Evolutionary conservation across 2,329 filamentous ascomycete species (phyloP).

Genomic region (Ceratocystis cubensis): DNA sequence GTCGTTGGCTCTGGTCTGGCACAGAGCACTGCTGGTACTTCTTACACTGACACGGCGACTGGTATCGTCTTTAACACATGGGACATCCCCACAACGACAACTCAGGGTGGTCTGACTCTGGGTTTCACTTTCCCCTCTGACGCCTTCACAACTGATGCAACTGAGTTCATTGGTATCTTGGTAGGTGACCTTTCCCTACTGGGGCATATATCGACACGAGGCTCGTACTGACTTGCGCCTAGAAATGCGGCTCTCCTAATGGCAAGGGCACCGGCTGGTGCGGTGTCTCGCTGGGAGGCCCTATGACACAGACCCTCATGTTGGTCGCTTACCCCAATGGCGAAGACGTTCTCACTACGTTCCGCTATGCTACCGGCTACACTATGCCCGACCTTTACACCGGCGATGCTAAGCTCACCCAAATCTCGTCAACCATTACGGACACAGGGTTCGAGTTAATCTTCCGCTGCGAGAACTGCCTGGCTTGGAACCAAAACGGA

Average conservation of each 20-base stretch:
- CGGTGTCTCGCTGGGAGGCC: conserved; percentile 42
- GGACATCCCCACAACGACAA: conserved; percentile 6
- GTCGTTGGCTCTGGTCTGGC: conserved; percentile 13
- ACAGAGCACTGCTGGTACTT: conserved; percentile 13
- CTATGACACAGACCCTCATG: conserved; percentile 47
- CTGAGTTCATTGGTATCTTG: conserved; percentile 48
- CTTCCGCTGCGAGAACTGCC: conserved; percentile 25
- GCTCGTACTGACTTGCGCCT: conserved; percentile 30
- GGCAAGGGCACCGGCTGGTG: conserved; percentile 40
- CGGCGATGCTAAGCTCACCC: conserved; percentile 49
- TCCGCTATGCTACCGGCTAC: conserved; percentile 48
- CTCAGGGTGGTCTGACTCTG: conserved; percentile 31
- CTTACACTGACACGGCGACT: conserved; percentile 14
- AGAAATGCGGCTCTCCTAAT: conserved; percentile 18
- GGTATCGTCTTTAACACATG: conserved; percentile 18
- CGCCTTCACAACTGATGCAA: conserved; percentile 35
- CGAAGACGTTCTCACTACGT: conserved; percentile 42
- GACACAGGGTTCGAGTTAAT: conserved; percentile 47
- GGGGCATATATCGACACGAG: neutral
- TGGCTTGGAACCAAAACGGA: conserved; percentile 40
- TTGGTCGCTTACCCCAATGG: conserved; percentile 46
- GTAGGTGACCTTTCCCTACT: conserved; percentile 28
- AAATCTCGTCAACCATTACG: conserved; percentile 46
- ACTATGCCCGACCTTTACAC: conserved; percentile 45
- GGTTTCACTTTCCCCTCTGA: conserved; percentile 42